These are phyloP conservation scores for Melanomma pulvis-pyrius DNA, from an alignment of 495 filamentous ascomycete species.

Conservation along the genomic window DNA sequence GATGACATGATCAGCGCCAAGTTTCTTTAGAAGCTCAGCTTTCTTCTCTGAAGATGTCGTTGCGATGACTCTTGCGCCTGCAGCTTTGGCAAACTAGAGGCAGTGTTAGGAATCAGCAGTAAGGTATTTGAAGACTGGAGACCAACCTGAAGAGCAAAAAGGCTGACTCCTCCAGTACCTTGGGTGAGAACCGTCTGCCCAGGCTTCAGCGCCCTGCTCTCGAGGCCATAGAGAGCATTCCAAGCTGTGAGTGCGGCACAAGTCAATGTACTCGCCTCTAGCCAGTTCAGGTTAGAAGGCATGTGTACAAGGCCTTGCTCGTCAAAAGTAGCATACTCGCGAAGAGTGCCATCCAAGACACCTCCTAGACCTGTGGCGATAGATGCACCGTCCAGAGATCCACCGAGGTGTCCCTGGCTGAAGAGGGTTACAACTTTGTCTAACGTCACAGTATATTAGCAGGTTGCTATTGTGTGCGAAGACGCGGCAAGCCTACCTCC, in stretches of 20 bases:
- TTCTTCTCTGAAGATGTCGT: conserved; percentile 66
- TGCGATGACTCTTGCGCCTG: conserved; percentile 77
- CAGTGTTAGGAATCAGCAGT: background rate
- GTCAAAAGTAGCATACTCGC: conserved; percentile 71
- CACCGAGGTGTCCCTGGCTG: conserved; percentile 74
- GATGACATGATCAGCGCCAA: conserved; percentile 71
- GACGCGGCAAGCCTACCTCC: conserved; percentile 45
- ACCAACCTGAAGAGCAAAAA: conserved; percentile 72
- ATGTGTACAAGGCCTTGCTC: conserved; percentile 69
- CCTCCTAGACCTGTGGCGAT: conserved; percentile 68
- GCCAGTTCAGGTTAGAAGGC: conserved; percentile 62
- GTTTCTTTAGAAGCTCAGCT: conserved; percentile 82
- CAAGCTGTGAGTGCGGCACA: conserved; percentile 80
- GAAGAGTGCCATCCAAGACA: conserved; percentile 67
- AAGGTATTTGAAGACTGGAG: background rate
- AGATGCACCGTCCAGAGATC: conserved; percentile 52
- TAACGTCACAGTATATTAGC: background rate
- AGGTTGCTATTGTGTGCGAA: background rate
- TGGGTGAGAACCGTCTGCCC: conserved; percentile 76
- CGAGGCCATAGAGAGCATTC: conserved; percentile 78
- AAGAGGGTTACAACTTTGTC: conserved; percentile 76
- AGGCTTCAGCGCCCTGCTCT: conserved; percentile 59
- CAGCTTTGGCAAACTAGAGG: conserved; percentile 76
- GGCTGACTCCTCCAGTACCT: conserved; percentile 79
- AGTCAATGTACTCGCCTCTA: conserved; percentile 67